These are phyloP conservation scores for Aspergillus bridgeri DNA, from an alignment of 495 filamentous ascomycete genomes.

Conservation along the genomic window DNA sequence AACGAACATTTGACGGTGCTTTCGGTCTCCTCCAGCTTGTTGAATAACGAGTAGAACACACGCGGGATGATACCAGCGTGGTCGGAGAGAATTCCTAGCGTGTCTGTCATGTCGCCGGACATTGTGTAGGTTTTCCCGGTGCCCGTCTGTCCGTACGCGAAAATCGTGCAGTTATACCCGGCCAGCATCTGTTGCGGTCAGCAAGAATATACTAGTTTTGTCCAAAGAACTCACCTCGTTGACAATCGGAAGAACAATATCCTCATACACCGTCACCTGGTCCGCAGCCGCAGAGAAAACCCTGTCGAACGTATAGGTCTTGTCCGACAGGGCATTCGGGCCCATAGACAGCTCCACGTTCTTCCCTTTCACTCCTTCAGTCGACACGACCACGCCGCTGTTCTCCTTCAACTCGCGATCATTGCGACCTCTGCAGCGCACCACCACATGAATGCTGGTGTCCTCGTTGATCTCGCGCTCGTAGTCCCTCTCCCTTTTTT, in stretches of 20 bases:
- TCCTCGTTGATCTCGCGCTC: constrained; percentile 71
- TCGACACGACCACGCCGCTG: constrained; percentile 83
- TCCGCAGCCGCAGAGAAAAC: constrained; percentile 96
- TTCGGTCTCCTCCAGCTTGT: constrained; percentile 79
- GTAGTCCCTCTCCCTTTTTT: constrained; percentile 81
- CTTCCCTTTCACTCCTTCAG: constrained; percentile 81
- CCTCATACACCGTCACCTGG: constrained; percentile 87
- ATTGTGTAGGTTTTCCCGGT: constrained; percentile 99
- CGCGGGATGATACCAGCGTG: constrained; percentile 92
- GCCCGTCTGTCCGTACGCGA: constrained; percentile 96
- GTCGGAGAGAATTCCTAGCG: constrained; percentile 78
- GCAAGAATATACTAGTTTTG: not conserved
- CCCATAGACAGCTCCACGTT: constrained; percentile 87
- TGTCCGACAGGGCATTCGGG: constrained; percentile 86
- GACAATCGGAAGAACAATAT: constrained; percentile 85
- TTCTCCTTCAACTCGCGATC: constrained; percentile 91
- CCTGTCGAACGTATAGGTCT: constrained; percentile 93
- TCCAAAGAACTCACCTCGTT: constrained; percentile 65
- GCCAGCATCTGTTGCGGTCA: constrained; percentile 68
- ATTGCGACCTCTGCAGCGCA: constrained; percentile 87
- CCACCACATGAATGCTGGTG: constrained; percentile 96
- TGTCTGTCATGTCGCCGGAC: constrained; percentile 94
- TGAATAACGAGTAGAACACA: constrained; percentile 79
- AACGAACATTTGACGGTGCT: constrained; percentile 96
- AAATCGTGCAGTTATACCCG: constrained; percentile 98